These are phyloP conservation scores for Penicillium sp. DNA, from an alignment of 2,329 filamentous ascomycete genomes.

Conservation along the genomic window DNA sequence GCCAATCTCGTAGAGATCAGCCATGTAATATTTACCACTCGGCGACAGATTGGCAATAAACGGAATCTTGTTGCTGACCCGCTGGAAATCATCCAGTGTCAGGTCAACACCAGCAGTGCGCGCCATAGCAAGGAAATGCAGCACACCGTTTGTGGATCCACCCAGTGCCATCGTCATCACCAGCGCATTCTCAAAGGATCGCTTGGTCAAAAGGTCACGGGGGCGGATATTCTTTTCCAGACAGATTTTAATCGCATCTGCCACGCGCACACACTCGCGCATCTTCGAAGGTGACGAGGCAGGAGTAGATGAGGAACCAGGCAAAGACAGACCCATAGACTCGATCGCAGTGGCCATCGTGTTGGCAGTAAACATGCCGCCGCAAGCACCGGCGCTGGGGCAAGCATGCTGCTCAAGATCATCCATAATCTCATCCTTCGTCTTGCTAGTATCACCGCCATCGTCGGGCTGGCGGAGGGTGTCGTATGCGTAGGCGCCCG, in stretches of 20 bases:
- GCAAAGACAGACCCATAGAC: slow-evolving; percentile 80
- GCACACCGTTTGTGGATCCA: slow-evolving; percentile 83
- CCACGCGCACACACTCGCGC: slow-evolving; percentile 81
- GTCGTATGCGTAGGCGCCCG: slow-evolving; percentile 79
- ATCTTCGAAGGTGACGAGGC: slow-evolving; percentile 81
- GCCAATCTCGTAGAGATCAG: slow-evolving; percentile 82
- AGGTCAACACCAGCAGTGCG: slow-evolving; percentile 78
- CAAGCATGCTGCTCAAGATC: slow-evolving; percentile 82
- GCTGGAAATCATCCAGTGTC: slow-evolving; percentile 79
- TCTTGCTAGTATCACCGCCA: slow-evolving; percentile 65
- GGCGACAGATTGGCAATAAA: slow-evolving; percentile 86
- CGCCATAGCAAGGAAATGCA: slow-evolving; percentile 90
- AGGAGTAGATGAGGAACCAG: slow-evolving; percentile 81
- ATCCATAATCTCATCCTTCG: slow-evolving; percentile 75
- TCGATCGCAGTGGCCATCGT: slow-evolving; percentile 92
- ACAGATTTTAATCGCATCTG: slow-evolving; percentile 74
- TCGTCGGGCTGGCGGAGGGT: slow-evolving; percentile 71
- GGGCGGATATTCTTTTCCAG: slow-evolving; percentile 84
- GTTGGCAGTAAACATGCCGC: slow-evolving; percentile 94
- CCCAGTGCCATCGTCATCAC: slow-evolving; percentile 92
- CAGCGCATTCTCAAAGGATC: slow-evolving; percentile 83
- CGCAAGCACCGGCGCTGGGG: slow-evolving; percentile 77
- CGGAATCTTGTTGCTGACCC: slow-evolving; percentile 79
- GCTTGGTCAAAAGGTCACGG: slow-evolving; percentile 76
- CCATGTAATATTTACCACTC: slow-evolving; percentile 82